These are phyloP conservation scores for Chaetomium sp. DNA, from an alignment of 2,329 filamentous ascomycete species.

Conservation along the genomic window DNA sequence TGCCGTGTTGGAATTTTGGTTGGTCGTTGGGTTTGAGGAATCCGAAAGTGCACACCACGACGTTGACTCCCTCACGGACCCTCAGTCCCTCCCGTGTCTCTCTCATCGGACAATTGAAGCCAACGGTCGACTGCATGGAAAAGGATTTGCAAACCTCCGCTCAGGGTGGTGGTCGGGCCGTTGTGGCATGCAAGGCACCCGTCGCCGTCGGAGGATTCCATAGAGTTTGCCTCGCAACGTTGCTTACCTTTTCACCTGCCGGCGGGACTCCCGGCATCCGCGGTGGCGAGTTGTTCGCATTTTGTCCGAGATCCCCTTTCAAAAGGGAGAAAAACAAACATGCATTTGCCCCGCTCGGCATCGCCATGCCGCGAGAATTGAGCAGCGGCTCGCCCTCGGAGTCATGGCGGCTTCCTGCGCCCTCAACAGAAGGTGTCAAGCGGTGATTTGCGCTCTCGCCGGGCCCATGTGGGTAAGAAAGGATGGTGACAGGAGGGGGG, in stretches of 20 bases:
- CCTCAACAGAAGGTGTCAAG: not conserved
- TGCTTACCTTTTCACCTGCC: conserved; percentile 2
- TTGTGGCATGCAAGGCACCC: conserved; percentile 13
- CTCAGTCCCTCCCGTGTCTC: not conserved
- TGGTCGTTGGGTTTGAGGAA: conserved; percentile 11
- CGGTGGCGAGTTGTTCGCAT: conserved; percentile 2
- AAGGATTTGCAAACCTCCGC: conserved; percentile 20
- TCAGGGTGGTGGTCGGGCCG: conserved; percentile 4
- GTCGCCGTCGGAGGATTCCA: not conserved
- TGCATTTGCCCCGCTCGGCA: not conserved
- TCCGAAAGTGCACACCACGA: conserved; percentile 6
- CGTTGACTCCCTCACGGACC: not conserved
- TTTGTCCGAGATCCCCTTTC: not conserved
- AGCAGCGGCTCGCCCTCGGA: conserved; percentile 10
- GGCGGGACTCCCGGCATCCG: not conserved
- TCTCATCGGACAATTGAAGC: not conserved
- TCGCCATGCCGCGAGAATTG: not conserved
- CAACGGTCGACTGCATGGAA: conserved; percentile 1
- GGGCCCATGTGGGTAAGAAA: not conserved
- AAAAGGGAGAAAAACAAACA: not conserved
- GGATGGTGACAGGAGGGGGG: not conserved
- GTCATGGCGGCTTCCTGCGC: conserved; percentile 1
- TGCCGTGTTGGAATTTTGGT: not conserved
- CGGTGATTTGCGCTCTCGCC: conserved; percentile 2
- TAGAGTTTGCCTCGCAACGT: conserved; percentile 17